Evolutionary conservation across 164 flowering plant genomes (phyloP), one percentile per base, ranked within the genome.

Genomic region (Magnolia officinalis): DNA sequence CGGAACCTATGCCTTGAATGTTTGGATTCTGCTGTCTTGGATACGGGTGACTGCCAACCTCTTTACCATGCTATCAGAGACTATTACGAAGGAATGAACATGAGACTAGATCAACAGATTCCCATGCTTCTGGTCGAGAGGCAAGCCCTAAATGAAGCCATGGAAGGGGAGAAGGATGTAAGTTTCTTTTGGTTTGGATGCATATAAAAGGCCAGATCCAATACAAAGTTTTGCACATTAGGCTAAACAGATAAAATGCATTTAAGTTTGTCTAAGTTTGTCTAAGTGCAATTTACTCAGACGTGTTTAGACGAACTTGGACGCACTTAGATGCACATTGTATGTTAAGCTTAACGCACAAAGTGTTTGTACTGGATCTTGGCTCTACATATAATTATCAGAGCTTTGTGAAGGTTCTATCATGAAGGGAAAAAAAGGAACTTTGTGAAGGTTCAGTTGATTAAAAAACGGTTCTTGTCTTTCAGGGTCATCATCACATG

Each of bases 71-170:
- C 96, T 58, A 93, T 95, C 31, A 86, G 97, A 80, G 96, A 95
- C 77, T 93, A 80, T 78, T 93, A 90, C 70, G 98, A 95, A 86
- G 96, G 98, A 77, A 87, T 95, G 98, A 84, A 93, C 81, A 95
- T 95, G 99, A 94, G 84, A 82, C 81, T 96, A 14, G 95, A 90
- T 70, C 98, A 95, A 75, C 92, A 92, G 78, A 90, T 95, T 77
- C 97, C 98, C 59, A 91, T 94, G 94, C 95, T 94, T 81, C 83
- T 94, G 70, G 98, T 94, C 79, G 95, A 91, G 85, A 89, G 98
- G 84, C 92, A 91, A 66, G 95, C 98, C 10, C 96, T 94, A 29
- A 94, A 94, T 79, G 99, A 95, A 83, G 99, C 99, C 55, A 86
- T 92, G 78, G 94, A 89, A 64, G 96, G 97, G 64, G 98, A 95